Conservation (phyloP, 345 rosid genomes). For the Leavenworthia alabamica region DNA sequence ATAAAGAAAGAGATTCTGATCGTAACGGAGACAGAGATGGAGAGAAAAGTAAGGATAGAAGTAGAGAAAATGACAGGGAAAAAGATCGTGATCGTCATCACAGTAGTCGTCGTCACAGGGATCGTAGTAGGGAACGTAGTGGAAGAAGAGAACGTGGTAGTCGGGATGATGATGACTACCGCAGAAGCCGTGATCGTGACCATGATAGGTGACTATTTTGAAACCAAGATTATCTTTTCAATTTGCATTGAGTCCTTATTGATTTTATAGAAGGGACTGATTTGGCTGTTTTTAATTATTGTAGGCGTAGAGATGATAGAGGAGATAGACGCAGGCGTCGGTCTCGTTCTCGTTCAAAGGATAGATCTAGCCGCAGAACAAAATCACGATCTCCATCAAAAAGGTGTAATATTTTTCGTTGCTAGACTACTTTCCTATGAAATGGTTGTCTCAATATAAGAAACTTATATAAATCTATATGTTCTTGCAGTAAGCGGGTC, state of each 20-base stretch:
- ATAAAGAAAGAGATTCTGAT: constrained; percentile 58
- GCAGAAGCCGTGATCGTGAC: constrained; percentile 59
- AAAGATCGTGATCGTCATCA: constrained; percentile 51
- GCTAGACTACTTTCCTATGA: constrained; percentile 19
- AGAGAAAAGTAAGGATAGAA: constrained; percentile 34
- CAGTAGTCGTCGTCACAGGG: constrained; percentile 54
- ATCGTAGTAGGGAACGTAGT: constrained; percentile 55
- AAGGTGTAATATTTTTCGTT: constrained; percentile 46
- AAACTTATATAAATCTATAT: constrained; percentile 19
- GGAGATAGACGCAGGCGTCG: constrained; percentile 51
- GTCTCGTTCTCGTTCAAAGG: constrained; percentile 54
- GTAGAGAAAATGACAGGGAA: constrained; percentile 40
- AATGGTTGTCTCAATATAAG: not conserved
- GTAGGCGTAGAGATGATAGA: constrained; percentile 67
- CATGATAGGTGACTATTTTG: constrained; percentile 50
- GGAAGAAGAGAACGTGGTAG: constrained; percentile 79
- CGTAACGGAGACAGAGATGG: constrained; percentile 43
- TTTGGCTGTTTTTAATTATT: not conserved
- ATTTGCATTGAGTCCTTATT: not conserved
- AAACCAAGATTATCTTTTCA: not conserved
- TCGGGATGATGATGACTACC: constrained; percentile 59
- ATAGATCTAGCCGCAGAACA: constrained; percentile 56
- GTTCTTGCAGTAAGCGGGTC: constrained; percentile 62
- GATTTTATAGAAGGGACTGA: not conserved
- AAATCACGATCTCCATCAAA: constrained; percentile 66